Evolutionary conservation across 75 land plant genomes (phyloP).

Genomic region (Sequoia sempervirens): DNA sequence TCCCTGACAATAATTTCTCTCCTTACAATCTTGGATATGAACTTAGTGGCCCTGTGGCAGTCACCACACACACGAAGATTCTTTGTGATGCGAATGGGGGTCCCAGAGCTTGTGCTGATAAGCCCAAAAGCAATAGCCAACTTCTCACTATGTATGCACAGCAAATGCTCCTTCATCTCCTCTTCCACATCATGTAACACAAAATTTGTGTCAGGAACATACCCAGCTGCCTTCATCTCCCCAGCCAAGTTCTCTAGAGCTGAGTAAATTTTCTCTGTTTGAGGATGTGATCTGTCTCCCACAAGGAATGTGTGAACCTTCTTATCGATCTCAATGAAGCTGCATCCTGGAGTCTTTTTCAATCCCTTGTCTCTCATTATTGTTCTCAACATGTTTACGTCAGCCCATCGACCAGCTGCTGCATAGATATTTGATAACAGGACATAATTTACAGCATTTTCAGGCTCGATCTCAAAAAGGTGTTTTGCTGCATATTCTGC

Average conservation of each 20-base stretch:
- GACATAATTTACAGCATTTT: not conserved
- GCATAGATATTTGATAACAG: not conserved
- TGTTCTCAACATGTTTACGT: not conserved
- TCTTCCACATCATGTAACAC: not conserved
- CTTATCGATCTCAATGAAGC: not conserved
- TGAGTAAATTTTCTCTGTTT: not conserved
- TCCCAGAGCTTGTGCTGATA: not conserved
- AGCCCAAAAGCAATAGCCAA: not conserved
- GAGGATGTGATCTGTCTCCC: not conserved
- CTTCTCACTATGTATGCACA: not conserved
- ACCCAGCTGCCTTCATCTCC: not conserved
- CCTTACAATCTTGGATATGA: not conserved
- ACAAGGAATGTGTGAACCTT: not conserved
- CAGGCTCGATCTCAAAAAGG: not conserved
- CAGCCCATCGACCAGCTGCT: not conserved
- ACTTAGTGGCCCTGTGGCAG: not conserved
- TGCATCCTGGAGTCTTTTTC: not conserved
- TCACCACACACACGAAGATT: not conserved
- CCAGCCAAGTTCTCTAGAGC: not conserved
- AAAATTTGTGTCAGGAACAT: conserved; percentile 1
- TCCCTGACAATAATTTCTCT: not conserved
- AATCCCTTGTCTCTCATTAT: not conserved
- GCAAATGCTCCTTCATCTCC: not conserved
- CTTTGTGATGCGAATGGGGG: not conserved
- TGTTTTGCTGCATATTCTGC: not conserved